Percentiles rank a stretch among this genome's conserved stretches.
Evolutionary conservation across 1,284 basidiomycete species (phyloP).

Genomic region (Rhodotorula sp.): DNA sequence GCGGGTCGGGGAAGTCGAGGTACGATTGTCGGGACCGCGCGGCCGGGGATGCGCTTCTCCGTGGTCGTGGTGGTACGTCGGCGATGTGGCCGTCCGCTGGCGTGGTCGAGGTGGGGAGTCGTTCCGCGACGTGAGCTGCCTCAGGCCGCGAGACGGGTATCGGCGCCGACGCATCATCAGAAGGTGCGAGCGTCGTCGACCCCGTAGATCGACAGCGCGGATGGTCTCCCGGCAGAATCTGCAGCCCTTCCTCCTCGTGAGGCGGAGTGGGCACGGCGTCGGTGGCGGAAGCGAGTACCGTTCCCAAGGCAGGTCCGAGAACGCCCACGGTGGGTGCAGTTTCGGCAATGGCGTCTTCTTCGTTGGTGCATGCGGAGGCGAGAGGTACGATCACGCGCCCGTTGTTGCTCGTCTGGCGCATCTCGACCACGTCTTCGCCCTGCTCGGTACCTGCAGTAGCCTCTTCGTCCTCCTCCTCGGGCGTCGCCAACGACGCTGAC

Average conservation of each 20-base stretch:
- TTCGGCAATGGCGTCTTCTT: conserved; percentile 19
- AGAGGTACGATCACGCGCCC: background rate
- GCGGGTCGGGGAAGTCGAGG: conserved; percentile 37
- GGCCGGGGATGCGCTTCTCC: background rate
- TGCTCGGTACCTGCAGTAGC: background rate
- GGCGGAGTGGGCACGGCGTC: background rate
- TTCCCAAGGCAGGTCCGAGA: background rate
- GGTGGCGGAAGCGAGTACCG: background rate
- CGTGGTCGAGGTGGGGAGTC: background rate
- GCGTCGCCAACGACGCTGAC: background rate
- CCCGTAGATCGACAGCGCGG: background rate
- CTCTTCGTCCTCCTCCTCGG: background rate
- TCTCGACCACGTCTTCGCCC: background rate
- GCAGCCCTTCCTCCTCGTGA: too few relatives aligned
- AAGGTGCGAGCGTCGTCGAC: conserved; percentile 3
- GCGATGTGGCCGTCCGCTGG: background rate
- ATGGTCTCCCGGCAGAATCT: background rate
- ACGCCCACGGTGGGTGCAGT: background rate
- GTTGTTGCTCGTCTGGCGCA: background rate
- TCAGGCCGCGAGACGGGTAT: conserved; percentile 11
- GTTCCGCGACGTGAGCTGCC: conserved; percentile 4
- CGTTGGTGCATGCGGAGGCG: background rate
- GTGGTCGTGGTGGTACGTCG: background rate
- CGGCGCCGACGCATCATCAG: background rate
- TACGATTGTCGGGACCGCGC: conserved; percentile 8